A percentile compares a stretch with the other conserved stretches of the same genome.
Evolutionary conservation across 352 stramenopile species (phyloP).

Genomic region (Blastocystis sp.): DNA sequence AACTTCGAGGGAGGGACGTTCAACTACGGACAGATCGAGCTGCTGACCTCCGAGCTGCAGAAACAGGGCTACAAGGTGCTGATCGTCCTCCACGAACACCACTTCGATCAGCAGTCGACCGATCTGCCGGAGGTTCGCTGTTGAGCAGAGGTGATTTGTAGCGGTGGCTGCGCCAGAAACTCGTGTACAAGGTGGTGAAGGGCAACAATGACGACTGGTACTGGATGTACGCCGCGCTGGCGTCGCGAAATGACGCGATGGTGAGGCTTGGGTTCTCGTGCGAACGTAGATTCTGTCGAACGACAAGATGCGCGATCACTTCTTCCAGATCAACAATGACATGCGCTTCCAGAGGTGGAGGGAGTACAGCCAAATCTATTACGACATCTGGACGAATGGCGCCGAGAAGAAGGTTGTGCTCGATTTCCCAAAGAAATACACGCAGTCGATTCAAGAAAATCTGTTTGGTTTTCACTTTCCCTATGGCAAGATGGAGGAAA

Average conservation of each 20-base stretch:
- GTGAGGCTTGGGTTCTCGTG: slow-evolving; percentile 63
- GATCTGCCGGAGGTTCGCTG: slow-evolving; percentile 70
- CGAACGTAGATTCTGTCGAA: slow-evolving; percentile 84
- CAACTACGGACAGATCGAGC: slow-evolving; percentile 88
- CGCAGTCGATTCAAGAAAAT: slow-evolving; percentile 32
- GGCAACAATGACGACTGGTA: slow-evolving; percentile 99
- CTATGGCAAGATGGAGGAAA: slow-evolving; percentile 10
- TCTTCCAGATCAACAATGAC: slow-evolving; percentile 96
- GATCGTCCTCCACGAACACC: slow-evolving; percentile 87
- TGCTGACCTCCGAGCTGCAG: slow-evolving; percentile 81
- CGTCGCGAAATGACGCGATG: slow-evolving; percentile 56
- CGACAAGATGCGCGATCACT: slow-evolving; percentile 98
- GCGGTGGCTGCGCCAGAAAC: slow-evolving; percentile 69
- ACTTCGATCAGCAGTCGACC: slow-evolving; percentile 82
- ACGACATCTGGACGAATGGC: slow-evolving; percentile 67
- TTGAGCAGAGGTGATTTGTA: slow-evolving; percentile 69
- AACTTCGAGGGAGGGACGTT: slow-evolving; percentile 86
- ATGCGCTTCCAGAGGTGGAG: slow-evolving; percentile 89
- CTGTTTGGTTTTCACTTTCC: not conserved
- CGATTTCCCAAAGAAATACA: slow-evolving; percentile 20
- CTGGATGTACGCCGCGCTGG: slow-evolving; percentile 90
- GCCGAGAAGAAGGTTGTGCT: slow-evolving; percentile 48
- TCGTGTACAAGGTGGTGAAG: slow-evolving; percentile 82
- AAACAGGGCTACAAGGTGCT: slow-evolving; percentile 77
- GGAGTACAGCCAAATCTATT: slow-evolving; percentile 87